Base-by-base conservation (phyloP, 768 basidiomycete genomes). In the Lactarius hengduanensis region DNA sequence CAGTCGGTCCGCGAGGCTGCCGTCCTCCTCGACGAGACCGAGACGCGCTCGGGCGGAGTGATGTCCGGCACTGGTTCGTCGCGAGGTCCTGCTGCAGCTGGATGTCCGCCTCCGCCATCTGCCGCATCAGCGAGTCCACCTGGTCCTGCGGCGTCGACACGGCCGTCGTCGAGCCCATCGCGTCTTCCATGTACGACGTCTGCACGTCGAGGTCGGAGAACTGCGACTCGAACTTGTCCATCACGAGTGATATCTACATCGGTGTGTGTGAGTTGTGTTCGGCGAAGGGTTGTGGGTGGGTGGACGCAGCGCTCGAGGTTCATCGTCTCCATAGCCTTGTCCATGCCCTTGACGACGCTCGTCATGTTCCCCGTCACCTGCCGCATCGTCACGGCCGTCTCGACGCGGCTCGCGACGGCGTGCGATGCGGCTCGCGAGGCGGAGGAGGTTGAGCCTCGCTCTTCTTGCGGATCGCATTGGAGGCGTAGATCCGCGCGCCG, bases 301-400 rank as follows among this genome's bases (percentile, higher is more conserved):
- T n/a, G 32, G 26, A 80, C 87, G 74, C 73, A 97, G 75, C 90
- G 84, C 73, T 99, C 97, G 64, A 98, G 84, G 80, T 99, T 98
- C 97, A 99, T 99, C 77, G 83, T 91, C 72, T 97, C 91, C 97
- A 99, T 98, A 4, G 97, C 97, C 75, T 90, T 92, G 76, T 99
- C 97, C 97, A 99, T 98, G 40, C 95, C 96, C 73, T 87, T 88
- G 55, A 99, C 97, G 3, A 98, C 97, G 41, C 89, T 89, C 18
- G 94, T 89, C 96, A 99, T 97, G 76, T 89, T 95, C 4, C 94
- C 94, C 36, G 97, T 96, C 47, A 99, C 91, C 77, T 93, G 86
- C 58, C 93, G 86, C 94, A 99, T 98, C 63, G 96, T 98, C 53
- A 98, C 95, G 0, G 97, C 97, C 20, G 97, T 98, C 79, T 99